These are phyloP conservation scores for Hylodesmum podocarpum DNA, from an alignment of 306 rosid species.

Conservation along the genomic window DNA sequence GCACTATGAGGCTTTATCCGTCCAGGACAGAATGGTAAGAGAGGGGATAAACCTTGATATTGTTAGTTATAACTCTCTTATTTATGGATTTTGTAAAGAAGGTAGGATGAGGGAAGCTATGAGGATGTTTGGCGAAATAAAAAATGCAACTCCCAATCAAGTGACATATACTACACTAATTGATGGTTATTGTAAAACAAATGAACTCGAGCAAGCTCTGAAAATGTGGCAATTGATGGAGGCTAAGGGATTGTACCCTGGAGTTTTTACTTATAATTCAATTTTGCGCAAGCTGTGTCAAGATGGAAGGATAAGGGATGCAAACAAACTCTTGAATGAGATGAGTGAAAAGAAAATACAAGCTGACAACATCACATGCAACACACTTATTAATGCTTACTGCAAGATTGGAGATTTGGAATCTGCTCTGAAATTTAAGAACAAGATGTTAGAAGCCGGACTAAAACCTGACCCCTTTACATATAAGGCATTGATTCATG, in stretches of 20 bases:
- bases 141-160: slow-evolving; percentile 61
- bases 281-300: slow-evolving; percentile 70
- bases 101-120: slow-evolving; percentile 88
- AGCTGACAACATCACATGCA: slow-evolving; percentile 84
- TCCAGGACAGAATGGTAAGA: slow-evolving; percentile 78
- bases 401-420: slow-evolving; percentile 76
- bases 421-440: slow-evolving; percentile 78
- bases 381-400: slow-evolving; percentile 88
- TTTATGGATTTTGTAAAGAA: slow-evolving; percentile 76
- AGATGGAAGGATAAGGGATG: slow-evolving; percentile 83
- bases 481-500: slow-evolving; percentile 77
- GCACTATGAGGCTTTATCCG: slow-evolving; percentile 81
- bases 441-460: slow-evolving; percentile 74
- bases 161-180: slow-evolving; percentile 80
- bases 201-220: slow-evolving; percentile 73
- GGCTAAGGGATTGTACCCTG: slow-evolving; percentile 68
- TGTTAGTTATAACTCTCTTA: slow-evolving; percentile 76
- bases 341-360: slow-evolving; percentile 75
- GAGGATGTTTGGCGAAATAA: slow-evolving; percentile 67
- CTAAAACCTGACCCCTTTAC: slow-evolving; percentile 73
- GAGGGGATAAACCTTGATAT: slow-evolving; percentile 73
- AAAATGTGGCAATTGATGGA: slow-evolving; percentile 64
- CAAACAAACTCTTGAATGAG: slow-evolving; percentile 74
- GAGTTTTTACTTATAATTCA: slow-evolving; percentile 81
- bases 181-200: slow-evolving; percentile 72